Conservation (phyloP, 805 yeast species). For the Kockiozyma suomiensis region DNA sequence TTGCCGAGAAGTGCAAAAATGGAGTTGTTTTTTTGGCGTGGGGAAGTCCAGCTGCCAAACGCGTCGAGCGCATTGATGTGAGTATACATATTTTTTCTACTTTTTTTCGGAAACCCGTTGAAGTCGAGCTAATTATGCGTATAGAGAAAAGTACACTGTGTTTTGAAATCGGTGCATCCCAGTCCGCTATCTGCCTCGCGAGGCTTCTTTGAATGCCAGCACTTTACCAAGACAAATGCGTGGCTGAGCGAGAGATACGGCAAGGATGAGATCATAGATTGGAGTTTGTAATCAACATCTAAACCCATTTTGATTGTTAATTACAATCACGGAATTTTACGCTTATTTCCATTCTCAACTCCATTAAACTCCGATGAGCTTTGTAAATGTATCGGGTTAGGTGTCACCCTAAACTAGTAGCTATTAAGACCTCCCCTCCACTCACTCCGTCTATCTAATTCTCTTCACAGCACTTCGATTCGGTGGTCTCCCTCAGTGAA, state of each 20-base stretch:
- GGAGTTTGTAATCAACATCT: constrained; percentile 52
- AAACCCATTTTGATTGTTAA: too few relatives aligned
- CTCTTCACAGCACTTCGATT: too few relatives aligned
- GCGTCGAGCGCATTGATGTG: constrained; percentile 50
- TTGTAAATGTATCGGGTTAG: too few relatives aligned
- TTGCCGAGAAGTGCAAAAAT: constrained; percentile 44
- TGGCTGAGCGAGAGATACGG: constrained; percentile 63
- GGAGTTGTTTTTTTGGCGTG: constrained; percentile 79
- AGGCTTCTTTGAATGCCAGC: constrained; percentile 78
- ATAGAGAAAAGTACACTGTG: constrained; percentile 42
- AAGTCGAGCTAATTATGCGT: neutral
- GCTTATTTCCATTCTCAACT: too few relatives aligned
- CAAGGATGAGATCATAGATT: constrained; percentile 57
- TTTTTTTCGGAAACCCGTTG: neutral
- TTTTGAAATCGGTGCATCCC: constrained; percentile 84
- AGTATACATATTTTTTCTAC: too few relatives aligned
- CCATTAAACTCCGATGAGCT: too few relatives aligned
- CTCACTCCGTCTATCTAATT: too few relatives aligned
- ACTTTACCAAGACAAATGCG: constrained; percentile 72
- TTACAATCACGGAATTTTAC: too few relatives aligned
- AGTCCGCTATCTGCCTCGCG: constrained; percentile 89
- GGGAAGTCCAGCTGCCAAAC: constrained; percentile 74
- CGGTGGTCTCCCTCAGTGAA: neutral
- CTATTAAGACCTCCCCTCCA: too few relatives aligned
- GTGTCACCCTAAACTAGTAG: too few relatives aligned